phyloP scores from a whole-genome alignment of 108 stramenopile species.

The Epithemia pelagica region DNA sequence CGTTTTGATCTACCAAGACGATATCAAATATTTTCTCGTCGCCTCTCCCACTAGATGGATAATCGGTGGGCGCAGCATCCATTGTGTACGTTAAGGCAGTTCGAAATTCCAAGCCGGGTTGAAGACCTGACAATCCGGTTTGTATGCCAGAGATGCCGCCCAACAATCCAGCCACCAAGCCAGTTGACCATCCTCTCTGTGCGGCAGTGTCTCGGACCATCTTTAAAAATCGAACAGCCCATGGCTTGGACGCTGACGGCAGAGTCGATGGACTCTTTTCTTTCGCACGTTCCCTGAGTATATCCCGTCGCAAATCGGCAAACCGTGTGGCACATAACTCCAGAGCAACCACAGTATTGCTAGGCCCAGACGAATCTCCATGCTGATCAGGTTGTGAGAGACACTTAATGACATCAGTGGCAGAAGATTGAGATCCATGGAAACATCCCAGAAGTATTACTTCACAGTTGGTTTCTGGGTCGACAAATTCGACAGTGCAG shows the following conservation, averaged over 20 bases:
- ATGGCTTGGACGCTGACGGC: background rate
- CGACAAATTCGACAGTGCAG: too few species aligned
- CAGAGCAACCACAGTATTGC: conserved; percentile 18
- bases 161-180: conserved; percentile 28
- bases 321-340: conserved; percentile 39
- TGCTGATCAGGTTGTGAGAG: background rate
- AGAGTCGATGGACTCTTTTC: conserved; percentile 3
- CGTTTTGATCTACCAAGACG: conserved; percentile 32
- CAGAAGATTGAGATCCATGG: conserved; percentile 29
- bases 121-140: conserved; percentile 28
- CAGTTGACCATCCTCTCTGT: conserved; percentile 23
- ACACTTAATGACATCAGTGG: conserved; percentile 17
- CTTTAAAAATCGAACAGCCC: conserved; percentile 8
- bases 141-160: conserved; percentile 23
- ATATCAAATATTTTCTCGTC: too few species aligned
- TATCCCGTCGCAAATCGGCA: conserved; percentile 22
- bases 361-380: background rate
- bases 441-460: conserved; percentile 38
- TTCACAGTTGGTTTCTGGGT: conserved; percentile 25
- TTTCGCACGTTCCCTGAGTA: background rate
- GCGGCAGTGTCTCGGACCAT: conserved; percentile 20
- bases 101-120: conserved; percentile 37
- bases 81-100: conserved; percentile 28
- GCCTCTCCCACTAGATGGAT: background rate
- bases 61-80: too few species aligned